Percentiles rank a stretch among this genome's conserved stretches.
These are phyloP conservation scores for Thermothelomyces thermophilus DNA, from an alignment of 2,329 filamentous ascomycete species.

Conservation along the genomic window DNA sequence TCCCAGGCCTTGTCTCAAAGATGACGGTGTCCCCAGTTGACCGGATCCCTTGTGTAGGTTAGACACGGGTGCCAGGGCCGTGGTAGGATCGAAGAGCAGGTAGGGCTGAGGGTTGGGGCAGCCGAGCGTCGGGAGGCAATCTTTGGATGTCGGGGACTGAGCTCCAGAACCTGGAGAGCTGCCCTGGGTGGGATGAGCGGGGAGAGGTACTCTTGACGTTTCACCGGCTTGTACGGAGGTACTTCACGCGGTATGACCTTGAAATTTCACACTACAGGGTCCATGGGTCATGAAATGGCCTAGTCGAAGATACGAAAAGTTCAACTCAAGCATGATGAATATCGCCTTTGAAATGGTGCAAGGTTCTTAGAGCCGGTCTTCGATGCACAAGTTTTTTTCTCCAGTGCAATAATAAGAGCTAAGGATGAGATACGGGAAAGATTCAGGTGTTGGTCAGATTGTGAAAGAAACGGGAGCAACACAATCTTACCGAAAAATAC, in stretches of 20 bases:
- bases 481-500: too few relatives aligned
- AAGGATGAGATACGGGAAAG: too few relatives aligned
- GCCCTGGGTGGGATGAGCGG: slow-evolving; percentile 20
- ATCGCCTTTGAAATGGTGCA: too few relatives aligned
- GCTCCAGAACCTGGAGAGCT: slow-evolving; percentile 19
- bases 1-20: not conserved
- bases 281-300: not conserved
- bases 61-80: slow-evolving; percentile 9
- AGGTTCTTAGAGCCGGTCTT: too few relatives aligned
- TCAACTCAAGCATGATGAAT: too few relatives aligned
- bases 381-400: too few relatives aligned
- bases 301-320: too few relatives aligned
- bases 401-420: too few relatives aligned
- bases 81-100: slow-evolving; percentile 16
- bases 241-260: not conserved
- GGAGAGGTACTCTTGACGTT: slow-evolving; percentile 15
- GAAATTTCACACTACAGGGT: slow-evolving; percentile 4
- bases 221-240: slow-evolving; percentile 11
- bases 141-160: slow-evolving; percentile 5
- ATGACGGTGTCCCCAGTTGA: not conserved
- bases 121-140: slow-evolving; percentile 6
- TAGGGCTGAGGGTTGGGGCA: slow-evolving; percentile 28
- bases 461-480: too few relatives aligned
- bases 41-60: not conserved
- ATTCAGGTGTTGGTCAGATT: too few relatives aligned